Percentiles rank a stretch among this genome's conserved stretches.
Evolutionary conservation across 371 early-diverging fungal species (phyloP).

Genomic region (Syncephalastrum monosporum): DNA sequence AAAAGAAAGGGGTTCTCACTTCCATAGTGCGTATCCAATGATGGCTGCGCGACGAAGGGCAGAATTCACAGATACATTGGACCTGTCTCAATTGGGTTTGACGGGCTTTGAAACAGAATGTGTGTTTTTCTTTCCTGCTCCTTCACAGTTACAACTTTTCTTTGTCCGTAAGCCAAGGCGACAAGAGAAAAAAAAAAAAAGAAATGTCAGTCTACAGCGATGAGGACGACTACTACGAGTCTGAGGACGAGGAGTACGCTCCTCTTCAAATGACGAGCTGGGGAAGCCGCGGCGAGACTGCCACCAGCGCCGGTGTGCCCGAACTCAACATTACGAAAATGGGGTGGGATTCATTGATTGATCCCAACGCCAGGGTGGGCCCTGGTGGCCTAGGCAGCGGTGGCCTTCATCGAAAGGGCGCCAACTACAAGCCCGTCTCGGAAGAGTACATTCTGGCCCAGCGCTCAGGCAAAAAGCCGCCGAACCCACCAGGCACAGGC

Average conservation of each 20-base stretch:
- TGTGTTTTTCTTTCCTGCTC: no score
- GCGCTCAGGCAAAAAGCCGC: slow-evolving; percentile 28
- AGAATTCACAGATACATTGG: no score
- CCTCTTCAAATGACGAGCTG: slow-evolving; percentile 19
- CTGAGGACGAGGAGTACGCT: slow-evolving; percentile 17
- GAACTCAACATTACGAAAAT: slow-evolving; percentile 24
- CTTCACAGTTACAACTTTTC: no score
- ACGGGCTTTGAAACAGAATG: no score
- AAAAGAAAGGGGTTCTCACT: no score
- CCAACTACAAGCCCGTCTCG: slow-evolving; percentile 45
- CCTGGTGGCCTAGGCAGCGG: slow-evolving; percentile 44
- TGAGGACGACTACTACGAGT: slow-evolving; percentile 5
- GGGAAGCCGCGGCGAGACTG: slow-evolving; percentile 12
- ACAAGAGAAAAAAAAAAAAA: no score
- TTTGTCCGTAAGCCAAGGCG: no score
- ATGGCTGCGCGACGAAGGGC: no score
- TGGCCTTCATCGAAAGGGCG: slow-evolving; percentile 45
- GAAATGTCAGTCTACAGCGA: no score
- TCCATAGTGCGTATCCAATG: no score
- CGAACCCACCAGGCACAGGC: slow-evolving; percentile 20
- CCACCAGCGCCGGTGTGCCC: slow-evolving; percentile 17
- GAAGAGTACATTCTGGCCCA: slow-evolving; percentile 40
- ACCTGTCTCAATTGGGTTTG: no score
- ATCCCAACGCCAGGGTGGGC: slow-evolving; percentile 37
- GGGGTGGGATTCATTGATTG: slow-evolving; percentile 39